These are phyloP conservation scores for Rhodomyrtus tomentosa DNA, from an alignment of 345 rosid genomes.

Conservation along the genomic window DNA sequence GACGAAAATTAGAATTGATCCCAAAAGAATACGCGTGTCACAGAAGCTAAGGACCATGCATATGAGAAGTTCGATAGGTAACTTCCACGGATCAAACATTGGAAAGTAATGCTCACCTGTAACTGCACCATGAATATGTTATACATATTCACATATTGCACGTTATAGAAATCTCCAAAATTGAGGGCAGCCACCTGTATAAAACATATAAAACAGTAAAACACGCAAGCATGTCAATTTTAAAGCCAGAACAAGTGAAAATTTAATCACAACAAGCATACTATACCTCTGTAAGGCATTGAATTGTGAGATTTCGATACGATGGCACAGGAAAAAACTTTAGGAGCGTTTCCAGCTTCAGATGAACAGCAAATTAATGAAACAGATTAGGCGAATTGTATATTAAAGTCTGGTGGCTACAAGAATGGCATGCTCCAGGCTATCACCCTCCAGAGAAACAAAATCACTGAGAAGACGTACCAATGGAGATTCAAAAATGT, in stretches of 20 bases:
- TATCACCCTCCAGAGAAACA: not conserved
- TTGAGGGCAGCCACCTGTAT: conserved; percentile 83
- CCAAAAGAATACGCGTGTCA: not conserved
- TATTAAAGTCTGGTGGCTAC: not conserved
- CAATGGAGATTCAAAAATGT: conserved; percentile 96
- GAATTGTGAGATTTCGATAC: conserved; percentile 89
- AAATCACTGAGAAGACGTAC: conserved; percentile 22
- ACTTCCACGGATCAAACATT: not conserved
- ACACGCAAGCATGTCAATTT: not conserved
- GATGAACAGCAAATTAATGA: not conserved
- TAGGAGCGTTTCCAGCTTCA: conserved; percentile 87
- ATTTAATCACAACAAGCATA: not conserved
- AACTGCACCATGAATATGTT: conserved; percentile 71
- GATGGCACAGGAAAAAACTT: conserved; percentile 74
- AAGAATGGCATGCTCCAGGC: conserved; percentile 6
- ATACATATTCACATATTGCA: conserved; percentile 77
- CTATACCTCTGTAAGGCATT: conserved; percentile 89
- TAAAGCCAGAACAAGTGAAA: not conserved
- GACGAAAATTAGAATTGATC: not conserved
- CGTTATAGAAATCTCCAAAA: conserved; percentile 79
- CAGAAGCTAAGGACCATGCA: not conserved
- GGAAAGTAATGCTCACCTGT: conserved; percentile 35
- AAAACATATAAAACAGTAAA: not conserved
- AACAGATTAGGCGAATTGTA: not conserved
- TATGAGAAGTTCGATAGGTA: not conserved